These are phyloP conservation scores for Pythium phragmitis DNA, from an alignment of 352 stramenopile species.

Conservation along the genomic window DNA sequence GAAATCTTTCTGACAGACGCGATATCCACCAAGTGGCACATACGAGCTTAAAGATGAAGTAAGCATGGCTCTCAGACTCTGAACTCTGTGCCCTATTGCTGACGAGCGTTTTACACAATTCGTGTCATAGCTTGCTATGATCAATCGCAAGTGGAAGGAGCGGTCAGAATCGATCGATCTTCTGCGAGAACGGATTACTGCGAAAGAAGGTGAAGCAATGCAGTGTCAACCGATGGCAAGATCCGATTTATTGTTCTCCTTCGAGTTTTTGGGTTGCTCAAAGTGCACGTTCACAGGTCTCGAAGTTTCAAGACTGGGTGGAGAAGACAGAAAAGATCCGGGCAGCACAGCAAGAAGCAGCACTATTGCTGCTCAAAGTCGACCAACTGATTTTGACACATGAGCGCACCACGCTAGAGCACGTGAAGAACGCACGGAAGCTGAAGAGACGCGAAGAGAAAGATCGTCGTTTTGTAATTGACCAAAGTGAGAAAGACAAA, in stretches of 20 bases:
- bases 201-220: constrained; percentile 17
- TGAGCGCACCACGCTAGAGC: background rate
- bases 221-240: constrained; percentile 19
- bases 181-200: constrained; percentile 6
- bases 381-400: constrained; percentile 4
- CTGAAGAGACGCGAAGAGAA: background rate
- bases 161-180: background rate
- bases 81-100: background rate
- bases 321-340: constrained; percentile 17
- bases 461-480: background rate
- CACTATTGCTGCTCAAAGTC: background rate
- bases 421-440: background rate
- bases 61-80: background rate
- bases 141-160: constrained; percentile 15
- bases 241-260: background rate
- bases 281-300: constrained; percentile 5
- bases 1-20: constrained; percentile 4
- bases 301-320: constrained; percentile 25
- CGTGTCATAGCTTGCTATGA: constrained; percentile 11
- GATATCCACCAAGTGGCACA: constrained; percentile 18
- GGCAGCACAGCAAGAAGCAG: background rate
- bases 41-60: constrained; percentile 23
- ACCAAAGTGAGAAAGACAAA: background rate
- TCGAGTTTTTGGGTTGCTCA: background rate
- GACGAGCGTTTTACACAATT: background rate